Conservation (phyloP, 2,329 filamentous ascomycete genomes). For the Lanzia echinophila region DNA sequence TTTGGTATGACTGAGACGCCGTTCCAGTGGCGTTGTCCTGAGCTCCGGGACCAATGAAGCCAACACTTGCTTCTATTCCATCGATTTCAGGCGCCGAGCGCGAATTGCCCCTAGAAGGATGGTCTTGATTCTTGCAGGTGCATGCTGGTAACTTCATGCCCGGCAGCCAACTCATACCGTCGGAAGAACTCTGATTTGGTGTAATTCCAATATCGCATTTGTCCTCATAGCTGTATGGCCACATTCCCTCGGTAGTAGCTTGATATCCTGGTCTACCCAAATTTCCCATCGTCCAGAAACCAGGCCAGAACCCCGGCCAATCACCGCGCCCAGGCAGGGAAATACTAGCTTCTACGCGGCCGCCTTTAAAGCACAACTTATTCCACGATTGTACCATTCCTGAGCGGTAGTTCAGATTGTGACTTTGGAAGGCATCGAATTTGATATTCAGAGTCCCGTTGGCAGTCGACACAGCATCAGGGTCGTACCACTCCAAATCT, state of each 20-base stretch:
- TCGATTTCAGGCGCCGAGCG: constrained; percentile 66
- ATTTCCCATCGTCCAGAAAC: constrained; percentile 72
- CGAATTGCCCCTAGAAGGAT: constrained; percentile 58
- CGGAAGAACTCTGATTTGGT: constrained; percentile 60
- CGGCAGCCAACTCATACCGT: constrained; percentile 60
- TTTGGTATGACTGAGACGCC: constrained; percentile 60
- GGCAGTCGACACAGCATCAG: constrained; percentile 56
- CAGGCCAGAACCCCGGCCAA: constrained; percentile 65
- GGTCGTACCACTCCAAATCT: constrained; percentile 67
- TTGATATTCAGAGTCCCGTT: constrained; percentile 56
- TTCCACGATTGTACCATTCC: constrained; percentile 75
- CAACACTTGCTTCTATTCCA: constrained; percentile 59
- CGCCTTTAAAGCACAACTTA: constrained; percentile 65
- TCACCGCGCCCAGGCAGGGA: constrained; percentile 62
- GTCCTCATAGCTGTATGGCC: constrained; percentile 68
- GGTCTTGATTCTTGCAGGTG: constrained; percentile 56
- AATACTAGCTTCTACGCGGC: constrained; percentile 62
- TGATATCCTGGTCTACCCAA: constrained; percentile 62
- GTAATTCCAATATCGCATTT: constrained; percentile 65
- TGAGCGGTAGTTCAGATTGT: constrained; percentile 59
- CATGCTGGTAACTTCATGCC: constrained; percentile 66
- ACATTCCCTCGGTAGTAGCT: constrained; percentile 64
- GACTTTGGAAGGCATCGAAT: constrained; percentile 59
- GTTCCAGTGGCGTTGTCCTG: constrained; percentile 39
- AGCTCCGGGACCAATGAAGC: constrained; percentile 28